phyloP scores from a whole-genome alignment of 78 protist species.

The Thecamonas trahens region DNA sequence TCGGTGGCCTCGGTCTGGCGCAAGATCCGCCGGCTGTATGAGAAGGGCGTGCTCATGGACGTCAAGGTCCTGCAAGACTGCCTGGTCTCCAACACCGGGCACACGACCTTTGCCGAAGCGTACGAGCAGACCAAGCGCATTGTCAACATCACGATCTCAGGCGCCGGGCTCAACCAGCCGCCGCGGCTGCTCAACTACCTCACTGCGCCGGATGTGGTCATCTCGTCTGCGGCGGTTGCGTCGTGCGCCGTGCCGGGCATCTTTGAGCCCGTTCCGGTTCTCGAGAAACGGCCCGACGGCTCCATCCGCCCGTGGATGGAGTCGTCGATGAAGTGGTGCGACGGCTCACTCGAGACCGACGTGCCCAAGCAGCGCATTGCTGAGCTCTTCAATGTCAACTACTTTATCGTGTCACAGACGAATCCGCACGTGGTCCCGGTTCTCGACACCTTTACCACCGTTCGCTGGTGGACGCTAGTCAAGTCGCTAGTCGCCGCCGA shows the following conservation, averaged over 20 bases:
- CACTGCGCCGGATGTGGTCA: conserved; percentile 55
- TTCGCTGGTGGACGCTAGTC: background rate
- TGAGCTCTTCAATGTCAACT: conserved; percentile 74
- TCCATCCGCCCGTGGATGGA: background rate
- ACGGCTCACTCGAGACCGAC: conserved; percentile 57
- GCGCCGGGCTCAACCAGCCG: background rate
- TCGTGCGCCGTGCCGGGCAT: conserved; percentile 40
- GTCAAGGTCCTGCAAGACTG: conserved; percentile 5
- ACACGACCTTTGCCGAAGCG: conserved; percentile 56
- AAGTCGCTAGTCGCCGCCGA: background rate
- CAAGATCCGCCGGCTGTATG: conserved; percentile 16
- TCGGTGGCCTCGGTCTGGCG: background rate
- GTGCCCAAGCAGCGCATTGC: conserved; percentile 67
- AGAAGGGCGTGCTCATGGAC: conserved; percentile 53
- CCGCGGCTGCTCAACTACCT: conserved; percentile 69
- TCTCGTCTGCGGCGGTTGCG: conserved; percentile 65
- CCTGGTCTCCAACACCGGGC: conserved; percentile 49
- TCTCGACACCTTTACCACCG: background rate
- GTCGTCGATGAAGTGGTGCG: conserved; percentile 27
- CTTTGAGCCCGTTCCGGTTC: conserved; percentile 19
- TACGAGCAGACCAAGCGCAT: conserved; percentile 62
- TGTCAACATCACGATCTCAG: conserved; percentile 57
- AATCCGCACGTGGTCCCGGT: conserved; percentile 55
- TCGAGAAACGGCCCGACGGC: background rate
- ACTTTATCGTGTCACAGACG: conserved; percentile 60